Conservation (phyloP, 768 basidiomycete species). For the Cyclocybe cylindracea region DNA sequence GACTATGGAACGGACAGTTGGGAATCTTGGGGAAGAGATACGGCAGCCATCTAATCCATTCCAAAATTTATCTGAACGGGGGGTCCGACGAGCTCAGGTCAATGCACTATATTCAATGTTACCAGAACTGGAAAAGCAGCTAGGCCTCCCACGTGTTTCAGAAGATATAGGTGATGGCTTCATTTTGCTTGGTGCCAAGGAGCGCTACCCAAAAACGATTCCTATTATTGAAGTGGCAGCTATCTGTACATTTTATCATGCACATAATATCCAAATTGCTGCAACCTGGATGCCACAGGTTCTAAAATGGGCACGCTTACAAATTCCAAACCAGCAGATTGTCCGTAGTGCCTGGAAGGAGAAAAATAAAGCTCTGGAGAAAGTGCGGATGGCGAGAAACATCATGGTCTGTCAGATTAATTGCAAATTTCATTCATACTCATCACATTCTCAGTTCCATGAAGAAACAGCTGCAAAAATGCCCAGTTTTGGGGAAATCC, state of each 20-base stretch:
- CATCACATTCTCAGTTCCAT: not conserved
- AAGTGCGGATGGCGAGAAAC: conserved; percentile 10
- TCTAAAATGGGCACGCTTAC: not conserved
- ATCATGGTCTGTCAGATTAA: conserved; percentile 6
- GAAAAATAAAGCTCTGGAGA: not conserved
- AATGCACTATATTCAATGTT: conserved; percentile 11
- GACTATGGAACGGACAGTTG: conserved; percentile 33
- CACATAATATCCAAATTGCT: not conserved
- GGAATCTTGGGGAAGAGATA: conserved; percentile 27
- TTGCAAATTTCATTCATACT: not conserved
- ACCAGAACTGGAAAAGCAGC: conserved; percentile 10
- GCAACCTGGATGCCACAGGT: not conserved
- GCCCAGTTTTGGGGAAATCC: conserved; percentile 13
- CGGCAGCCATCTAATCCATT: conserved; percentile 14
- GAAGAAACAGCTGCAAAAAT: not conserved
- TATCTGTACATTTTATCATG: not conserved
- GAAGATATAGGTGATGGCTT: conserved; percentile 7
- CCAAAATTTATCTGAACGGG: conserved; percentile 13
- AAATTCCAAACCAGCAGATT: conserved; percentile 8
- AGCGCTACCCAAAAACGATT: not conserved
- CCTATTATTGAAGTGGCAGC: not conserved
- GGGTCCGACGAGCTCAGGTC: conserved; percentile 6
- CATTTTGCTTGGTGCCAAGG: not conserved
- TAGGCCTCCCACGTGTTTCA: not conserved
- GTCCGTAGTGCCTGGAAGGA: conserved; percentile 10